Base-by-base conservation (phyloP, 2,329 filamentous ascomycete species). In the Boeremia lycopersici region DNA sequence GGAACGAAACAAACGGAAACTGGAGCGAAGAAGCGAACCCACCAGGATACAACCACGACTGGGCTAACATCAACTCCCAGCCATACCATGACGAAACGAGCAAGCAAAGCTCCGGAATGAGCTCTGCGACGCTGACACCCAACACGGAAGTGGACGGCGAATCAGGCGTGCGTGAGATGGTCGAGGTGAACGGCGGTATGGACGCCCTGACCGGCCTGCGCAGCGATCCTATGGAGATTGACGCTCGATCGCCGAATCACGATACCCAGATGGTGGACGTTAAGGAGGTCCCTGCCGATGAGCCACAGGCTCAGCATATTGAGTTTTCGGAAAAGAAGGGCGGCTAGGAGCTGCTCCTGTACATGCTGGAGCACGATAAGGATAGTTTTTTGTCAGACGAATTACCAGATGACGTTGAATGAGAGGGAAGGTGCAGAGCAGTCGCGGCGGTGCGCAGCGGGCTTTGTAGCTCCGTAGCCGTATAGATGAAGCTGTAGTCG, bases 111-210 rank as follows among this genome's bases (percentile, higher is more conserved):
- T 67, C 63, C 1, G 61, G 58, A 15, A 41, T 68, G 28, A 67
- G 63, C 11, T 67, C 62, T 15, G 63, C 66, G 15, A 75, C 72
- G 9, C 47, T 74, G n/a, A 75, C 71, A 7, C 72, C 72, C 3
- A 70, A 72, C 13, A 72, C 71, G 1, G 71, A 73, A 13, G 40
- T 68, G 13, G 69, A 64, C 1, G 65, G 63, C 6, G 57, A 48
- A 2, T 34, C 46, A 2, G 59, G 53, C 7, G 54, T 61, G 25
- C 56, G 52, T 28, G 68, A 72, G 43, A 70, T 69, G 64, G 54
- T 67, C 8, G 69, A 72, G 41, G 54, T 67, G 15, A 62, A 67
- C 39, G 63, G 63, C 8, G 64, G 59, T 8, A 64, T 66, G 30
- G 57, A 51, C 11, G 60, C 61, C 4, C 59, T 67, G 59, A 48